Conservation (phyloP, 2,329 filamentous ascomycete genomes). For the Penicillium fuscoglaucum region DNA sequence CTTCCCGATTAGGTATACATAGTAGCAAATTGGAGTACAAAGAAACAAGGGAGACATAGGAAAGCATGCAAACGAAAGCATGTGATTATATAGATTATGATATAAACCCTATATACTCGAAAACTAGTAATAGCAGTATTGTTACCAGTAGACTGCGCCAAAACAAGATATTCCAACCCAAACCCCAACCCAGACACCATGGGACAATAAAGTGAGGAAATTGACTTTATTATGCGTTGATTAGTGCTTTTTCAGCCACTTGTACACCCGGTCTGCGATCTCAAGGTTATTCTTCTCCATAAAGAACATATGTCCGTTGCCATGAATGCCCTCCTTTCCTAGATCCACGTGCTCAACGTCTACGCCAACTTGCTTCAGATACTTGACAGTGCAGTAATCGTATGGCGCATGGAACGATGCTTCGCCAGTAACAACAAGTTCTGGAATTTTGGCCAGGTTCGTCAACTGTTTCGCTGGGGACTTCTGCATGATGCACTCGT, state of each 20-base stretch:
- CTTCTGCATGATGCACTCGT: conserved; percentile 43
- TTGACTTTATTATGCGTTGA: neutral
- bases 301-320: conserved; percentile 56
- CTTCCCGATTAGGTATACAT: too few relatives aligned
- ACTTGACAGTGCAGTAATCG: conserved; percentile 57
- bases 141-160: too few relatives aligned
- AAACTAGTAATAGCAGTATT: too few relatives aligned
- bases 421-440: conserved; percentile 54
- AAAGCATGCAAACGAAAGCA: too few relatives aligned
- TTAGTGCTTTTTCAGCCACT: conserved; percentile 4
- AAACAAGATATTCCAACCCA: too few relatives aligned
- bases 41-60: too few relatives aligned
- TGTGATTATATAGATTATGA: too few relatives aligned
- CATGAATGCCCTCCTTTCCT: conserved; percentile 46
- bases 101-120: too few relatives aligned
- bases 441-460: conserved; percentile 51
- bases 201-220: neutral
- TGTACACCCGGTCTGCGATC: conserved; percentile 4
- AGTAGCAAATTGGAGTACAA: too few relatives aligned
- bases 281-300: conserved; percentile 28
- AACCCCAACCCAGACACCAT: neutral
- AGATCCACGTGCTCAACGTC: conserved; percentile 48
- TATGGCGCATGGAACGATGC: conserved; percentile 57
- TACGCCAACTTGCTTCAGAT: conserved; percentile 55
- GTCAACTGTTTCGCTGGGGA: conserved; percentile 46